phyloP scores from a whole-genome alignment of 2,329 filamentous ascomycete genomes.

The Periconia sp. region DNA sequence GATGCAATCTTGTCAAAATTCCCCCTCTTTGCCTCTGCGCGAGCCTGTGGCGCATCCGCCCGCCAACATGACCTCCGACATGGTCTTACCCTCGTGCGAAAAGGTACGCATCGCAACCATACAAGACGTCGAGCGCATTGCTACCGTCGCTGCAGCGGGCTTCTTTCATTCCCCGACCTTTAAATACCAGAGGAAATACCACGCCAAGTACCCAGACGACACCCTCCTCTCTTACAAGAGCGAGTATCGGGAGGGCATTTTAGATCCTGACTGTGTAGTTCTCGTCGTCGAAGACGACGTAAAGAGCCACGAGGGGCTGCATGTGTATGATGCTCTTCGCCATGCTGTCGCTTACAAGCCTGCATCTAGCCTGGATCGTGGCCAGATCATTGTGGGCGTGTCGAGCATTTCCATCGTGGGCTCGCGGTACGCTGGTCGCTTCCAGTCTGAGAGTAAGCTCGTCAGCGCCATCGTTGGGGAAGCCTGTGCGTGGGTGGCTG shows the following conservation, averaged over 20 bases:
- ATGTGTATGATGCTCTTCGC: slow-evolving; percentile 25
- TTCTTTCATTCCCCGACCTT: slow-evolving; percentile 35
- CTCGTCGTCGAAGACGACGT: slow-evolving; percentile 19
- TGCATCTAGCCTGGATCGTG: background rate
- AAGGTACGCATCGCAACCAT: slow-evolving; percentile 25
- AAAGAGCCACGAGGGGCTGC: slow-evolving; percentile 12
- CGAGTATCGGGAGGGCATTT: slow-evolving; percentile 19
- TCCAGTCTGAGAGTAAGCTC: slow-evolving; percentile 22
- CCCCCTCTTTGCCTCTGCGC: background rate
- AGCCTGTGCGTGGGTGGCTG: slow-evolving; percentile 6
- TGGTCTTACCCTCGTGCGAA: slow-evolving; percentile 14
- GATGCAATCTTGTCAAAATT: background rate
- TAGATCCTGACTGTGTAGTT: slow-evolving; percentile 15
- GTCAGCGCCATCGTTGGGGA: slow-evolving; percentile 5
- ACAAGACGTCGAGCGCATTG: slow-evolving; percentile 26
- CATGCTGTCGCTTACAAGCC: slow-evolving; percentile 8
- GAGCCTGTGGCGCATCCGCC: background rate
- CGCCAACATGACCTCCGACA: slow-evolving; percentile 10
- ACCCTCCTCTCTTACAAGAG: slow-evolving; percentile 21
- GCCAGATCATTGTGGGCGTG: slow-evolving; percentile 25
- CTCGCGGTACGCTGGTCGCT: slow-evolving; percentile 19
- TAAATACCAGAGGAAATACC: slow-evolving; percentile 25
- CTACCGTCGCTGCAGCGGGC: slow-evolving; percentile 29
- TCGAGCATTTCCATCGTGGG: slow-evolving; percentile 23
- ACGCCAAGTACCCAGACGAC: slow-evolving; percentile 23